Conservation (phyloP, 164 flowering plant genomes). For the Sextonia rubra region DNA sequence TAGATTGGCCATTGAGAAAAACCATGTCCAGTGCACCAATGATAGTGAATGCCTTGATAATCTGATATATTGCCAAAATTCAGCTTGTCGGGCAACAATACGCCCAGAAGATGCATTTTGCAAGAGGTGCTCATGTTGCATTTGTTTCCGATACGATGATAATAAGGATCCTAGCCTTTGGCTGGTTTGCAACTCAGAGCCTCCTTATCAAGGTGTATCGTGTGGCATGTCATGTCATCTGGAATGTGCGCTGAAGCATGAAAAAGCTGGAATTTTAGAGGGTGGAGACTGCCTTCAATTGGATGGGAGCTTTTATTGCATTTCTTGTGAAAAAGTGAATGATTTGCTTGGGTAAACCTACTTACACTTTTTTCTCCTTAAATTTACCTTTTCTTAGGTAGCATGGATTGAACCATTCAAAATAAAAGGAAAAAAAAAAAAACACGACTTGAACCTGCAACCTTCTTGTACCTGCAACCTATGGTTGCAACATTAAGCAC, state of each 20-base stretch:
- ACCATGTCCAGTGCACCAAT: slow-evolving; percentile 16
- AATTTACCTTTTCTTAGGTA: not conserved
- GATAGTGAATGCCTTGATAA: slow-evolving; percentile 22
- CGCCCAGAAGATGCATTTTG: slow-evolving; percentile 60
- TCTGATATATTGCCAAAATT: slow-evolving; percentile 53
- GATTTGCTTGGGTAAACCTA: slow-evolving; percentile 68
- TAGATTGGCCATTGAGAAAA: slow-evolving; percentile 33
- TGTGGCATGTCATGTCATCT: slow-evolving; percentile 95
- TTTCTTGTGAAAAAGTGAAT: slow-evolving; percentile 80
- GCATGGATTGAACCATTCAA: no score
- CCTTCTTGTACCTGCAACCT: no score
- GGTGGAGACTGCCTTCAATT: slow-evolving; percentile 30
- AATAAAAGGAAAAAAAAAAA: no score
- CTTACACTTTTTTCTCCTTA: not conserved
- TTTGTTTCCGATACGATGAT: slow-evolving; percentile 77
- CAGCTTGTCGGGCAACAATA: slow-evolving; percentile 75
- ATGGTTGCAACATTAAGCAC: no score
- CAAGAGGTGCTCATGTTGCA: slow-evolving; percentile 94
- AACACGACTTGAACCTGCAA: no score
- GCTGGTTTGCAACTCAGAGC: slow-evolving; percentile 79
- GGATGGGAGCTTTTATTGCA: slow-evolving; percentile 78
- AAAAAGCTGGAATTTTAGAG: slow-evolving; percentile 56
- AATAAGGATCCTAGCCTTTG: slow-evolving; percentile 98
- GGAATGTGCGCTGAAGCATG: slow-evolving; percentile 78
- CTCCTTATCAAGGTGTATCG: slow-evolving; percentile 55